phyloP scores from a whole-genome alignment of 164 flowering plant species.

The Kalanchoe fedtschenkoi region DNA sequence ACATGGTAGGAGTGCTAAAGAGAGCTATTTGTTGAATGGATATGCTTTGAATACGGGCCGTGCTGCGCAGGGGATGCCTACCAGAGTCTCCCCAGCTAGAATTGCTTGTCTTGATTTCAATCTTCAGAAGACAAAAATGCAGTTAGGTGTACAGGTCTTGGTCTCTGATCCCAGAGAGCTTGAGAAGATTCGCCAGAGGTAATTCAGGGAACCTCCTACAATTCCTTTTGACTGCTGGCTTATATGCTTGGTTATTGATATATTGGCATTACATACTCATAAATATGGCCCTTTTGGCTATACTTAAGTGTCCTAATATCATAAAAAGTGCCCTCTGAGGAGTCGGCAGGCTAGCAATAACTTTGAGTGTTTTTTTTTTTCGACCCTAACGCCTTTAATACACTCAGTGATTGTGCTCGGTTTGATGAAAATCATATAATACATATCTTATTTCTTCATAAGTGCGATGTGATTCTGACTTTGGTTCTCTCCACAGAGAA shows the following conservation, averaged over 20 bases:
- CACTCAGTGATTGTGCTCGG: neutral
- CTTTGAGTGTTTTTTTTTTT: neutral
- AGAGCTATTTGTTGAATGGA: slow-evolving; percentile 84
- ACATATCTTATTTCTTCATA: neutral
- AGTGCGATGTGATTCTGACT: neutral
- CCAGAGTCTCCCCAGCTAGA: slow-evolving; percentile 78
- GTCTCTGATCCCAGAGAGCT: slow-evolving; percentile 93
- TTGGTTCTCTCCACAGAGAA: slow-evolving; percentile 43
- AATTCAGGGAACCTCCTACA: neutral
- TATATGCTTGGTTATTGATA: neutral
- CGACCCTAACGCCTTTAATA: neutral
- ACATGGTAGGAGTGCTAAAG: slow-evolving; percentile 94
- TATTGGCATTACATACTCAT: too few relatives aligned
- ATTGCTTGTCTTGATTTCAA: slow-evolving; percentile 99
- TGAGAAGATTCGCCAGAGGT: slow-evolving; percentile 98
- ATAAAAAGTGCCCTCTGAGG: too few relatives aligned
- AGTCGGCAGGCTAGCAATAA: neutral
- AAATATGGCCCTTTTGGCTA: too few relatives aligned
- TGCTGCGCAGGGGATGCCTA: slow-evolving; percentile 97
- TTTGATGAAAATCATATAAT: neutral
- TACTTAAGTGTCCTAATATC: too few relatives aligned
- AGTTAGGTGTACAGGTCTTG: slow-evolving; percentile 89
- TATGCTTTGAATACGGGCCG: slow-evolving; percentile 99
- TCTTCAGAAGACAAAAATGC: slow-evolving; percentile 96
- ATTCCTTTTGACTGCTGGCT: neutral